Conservation (phyloP, 352 stramenopile species). For the Pythium periplocum region DNA sequence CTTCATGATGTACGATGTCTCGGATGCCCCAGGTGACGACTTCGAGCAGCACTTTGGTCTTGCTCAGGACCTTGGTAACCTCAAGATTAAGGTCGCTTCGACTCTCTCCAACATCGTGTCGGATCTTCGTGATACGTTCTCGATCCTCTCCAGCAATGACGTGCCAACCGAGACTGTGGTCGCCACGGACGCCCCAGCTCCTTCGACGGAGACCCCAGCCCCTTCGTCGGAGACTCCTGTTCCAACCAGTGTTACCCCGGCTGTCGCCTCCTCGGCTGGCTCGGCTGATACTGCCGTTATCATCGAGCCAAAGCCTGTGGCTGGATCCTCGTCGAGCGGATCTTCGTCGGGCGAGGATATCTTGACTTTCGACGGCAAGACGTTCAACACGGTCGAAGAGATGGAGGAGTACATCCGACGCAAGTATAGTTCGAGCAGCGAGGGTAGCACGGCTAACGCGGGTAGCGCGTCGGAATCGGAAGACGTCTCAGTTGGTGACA, state of each 20-base stretch:
- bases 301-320: neutral
- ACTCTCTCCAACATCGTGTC: neutral
- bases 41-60: conserved; percentile 61
- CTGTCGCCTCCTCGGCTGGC: neutral
- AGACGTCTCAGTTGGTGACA: conserved; percentile 9
- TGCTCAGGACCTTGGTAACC: conserved; percentile 1
- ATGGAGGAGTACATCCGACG: neutral
- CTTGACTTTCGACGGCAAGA: neutral
- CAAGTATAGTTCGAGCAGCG: too few relatives aligned
- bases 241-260: neutral
- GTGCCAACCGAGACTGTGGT: neutral
- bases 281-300: neutral
- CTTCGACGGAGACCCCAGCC: neutral
- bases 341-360: neutral
- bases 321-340: neutral
- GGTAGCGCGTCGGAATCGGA: neutral
- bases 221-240: neutral
- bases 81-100: conserved; percentile 2
- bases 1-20: conserved; percentile 66
- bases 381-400: neutral
- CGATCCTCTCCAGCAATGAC: neutral
- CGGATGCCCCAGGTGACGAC: conserved; percentile 18
- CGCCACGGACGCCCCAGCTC: neutral
- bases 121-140: neutral
- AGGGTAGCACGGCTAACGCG: neutral